Conservation (phyloP, 2,329 filamentous ascomycete species). For the Penicillium sp. region DNA sequence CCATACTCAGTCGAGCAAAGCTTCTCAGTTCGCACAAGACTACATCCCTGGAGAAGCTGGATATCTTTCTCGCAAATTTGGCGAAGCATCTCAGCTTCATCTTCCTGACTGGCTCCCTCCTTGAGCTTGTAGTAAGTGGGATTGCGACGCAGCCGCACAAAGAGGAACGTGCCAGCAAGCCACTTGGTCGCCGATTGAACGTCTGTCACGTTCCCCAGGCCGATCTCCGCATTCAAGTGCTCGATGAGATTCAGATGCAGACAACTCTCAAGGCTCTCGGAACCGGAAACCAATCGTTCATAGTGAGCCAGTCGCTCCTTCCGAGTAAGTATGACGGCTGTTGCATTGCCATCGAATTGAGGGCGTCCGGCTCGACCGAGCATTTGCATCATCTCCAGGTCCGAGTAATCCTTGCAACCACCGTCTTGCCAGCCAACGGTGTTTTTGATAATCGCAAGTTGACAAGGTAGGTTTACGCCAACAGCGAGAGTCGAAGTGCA, state of each 20-base stretch:
- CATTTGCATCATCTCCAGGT: slow-evolving; percentile 90
- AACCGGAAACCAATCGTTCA: slow-evolving; percentile 71
- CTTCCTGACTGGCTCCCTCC: slow-evolving; percentile 50
- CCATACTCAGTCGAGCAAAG: slow-evolving; percentile 72
- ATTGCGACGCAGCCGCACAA: slow-evolving; percentile 71
- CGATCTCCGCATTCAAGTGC: slow-evolving; percentile 82
- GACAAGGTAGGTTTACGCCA: slow-evolving; percentile 80
- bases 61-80: slow-evolving; percentile 72
- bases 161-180: slow-evolving; percentile 77
- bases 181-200: slow-evolving; percentile 68
- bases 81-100: slow-evolving; percentile 65
- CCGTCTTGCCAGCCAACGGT: slow-evolving; percentile 67
- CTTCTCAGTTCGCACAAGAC: slow-evolving; percentile 55
- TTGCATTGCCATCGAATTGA: slow-evolving; percentile 75
- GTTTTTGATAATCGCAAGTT: slow-evolving; percentile 81
- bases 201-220: slow-evolving; percentile 70
- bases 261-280: slow-evolving; percentile 73
- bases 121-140: slow-evolving; percentile 69
- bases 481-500: slow-evolving; percentile 85
- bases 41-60: slow-evolving; percentile 60
- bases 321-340: slow-evolving; percentile 77
- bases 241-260: slow-evolving; percentile 79
- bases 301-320: slow-evolving; percentile 66
- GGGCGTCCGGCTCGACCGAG: slow-evolving; percentile 79
- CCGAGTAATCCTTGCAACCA: slow-evolving; percentile 69